phyloP scores from a whole-genome alignment of 441 rosid genomes.

The Melastoma candidum region DNA sequence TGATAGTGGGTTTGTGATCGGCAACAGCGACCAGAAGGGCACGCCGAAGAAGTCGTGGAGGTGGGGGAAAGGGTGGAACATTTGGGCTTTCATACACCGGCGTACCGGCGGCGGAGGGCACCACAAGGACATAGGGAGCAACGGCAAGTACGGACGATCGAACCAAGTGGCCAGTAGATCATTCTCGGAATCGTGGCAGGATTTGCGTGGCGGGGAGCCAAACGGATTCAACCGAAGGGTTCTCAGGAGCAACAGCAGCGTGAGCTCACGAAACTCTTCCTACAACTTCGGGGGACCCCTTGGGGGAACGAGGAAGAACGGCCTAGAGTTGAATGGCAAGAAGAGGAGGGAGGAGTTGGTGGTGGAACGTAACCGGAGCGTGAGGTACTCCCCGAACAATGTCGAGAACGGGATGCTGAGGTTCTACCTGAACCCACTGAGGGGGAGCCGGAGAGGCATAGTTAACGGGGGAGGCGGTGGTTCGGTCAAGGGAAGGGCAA shows the following conservation, averaged over 20 bases:
- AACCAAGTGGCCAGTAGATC: constrained; percentile 79
- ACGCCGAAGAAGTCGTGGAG: constrained; percentile 58
- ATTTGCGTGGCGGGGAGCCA: constrained; percentile 50
- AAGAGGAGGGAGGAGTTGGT: constrained; percentile 64
- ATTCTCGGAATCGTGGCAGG: constrained; percentile 90
- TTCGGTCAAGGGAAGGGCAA: constrained; percentile 56
- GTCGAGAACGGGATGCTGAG: constrained; percentile 76
- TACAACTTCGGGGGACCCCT: constrained; percentile 43
- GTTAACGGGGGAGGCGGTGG: background rate
- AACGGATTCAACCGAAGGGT: constrained; percentile 64
- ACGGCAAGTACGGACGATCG: constrained; percentile 58
- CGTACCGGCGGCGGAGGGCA: constrained; percentile 31
- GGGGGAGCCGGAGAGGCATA: constrained; percentile 60
- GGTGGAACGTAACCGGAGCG: constrained; percentile 76
- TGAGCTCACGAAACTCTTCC: constrained; percentile 74
- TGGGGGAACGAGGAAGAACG: constrained; percentile 36
- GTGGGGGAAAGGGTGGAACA: constrained; percentile 90
- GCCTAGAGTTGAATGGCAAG: constrained; percentile 37
- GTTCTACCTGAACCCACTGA: constrained; percentile 73
- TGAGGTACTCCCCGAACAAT: constrained; percentile 72
- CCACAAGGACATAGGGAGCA: constrained; percentile 64
- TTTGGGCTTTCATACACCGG: constrained; percentile 75
- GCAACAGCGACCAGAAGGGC: constrained; percentile 51
- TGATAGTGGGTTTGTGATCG: constrained; percentile 42
- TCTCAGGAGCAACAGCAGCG: constrained; percentile 92